Conservation (phyloP, 1,284 basidiomycete species). For the Sanghuangporus baumii region DNA sequence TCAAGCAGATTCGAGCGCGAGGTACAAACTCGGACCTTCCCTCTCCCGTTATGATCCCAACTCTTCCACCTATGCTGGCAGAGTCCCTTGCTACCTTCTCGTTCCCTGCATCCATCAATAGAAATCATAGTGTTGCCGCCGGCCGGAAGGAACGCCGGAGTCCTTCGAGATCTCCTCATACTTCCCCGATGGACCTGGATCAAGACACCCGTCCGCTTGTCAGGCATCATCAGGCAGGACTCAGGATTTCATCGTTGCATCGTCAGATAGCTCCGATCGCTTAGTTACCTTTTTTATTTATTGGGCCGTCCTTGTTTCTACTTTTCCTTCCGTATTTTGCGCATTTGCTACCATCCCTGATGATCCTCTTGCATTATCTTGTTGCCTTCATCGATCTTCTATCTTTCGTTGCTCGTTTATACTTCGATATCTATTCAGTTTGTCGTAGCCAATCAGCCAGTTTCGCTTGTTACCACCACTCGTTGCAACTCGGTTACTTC, state of each 20-base stretch:
- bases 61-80: slow-evolving; percentile 38
- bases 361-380: background rate
- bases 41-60: slow-evolving; percentile 54
- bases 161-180: slow-evolving; percentile 7
- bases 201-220: slow-evolving; percentile 7
- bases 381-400: background rate
- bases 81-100: slow-evolving; percentile 18
- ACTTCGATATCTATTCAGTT: slow-evolving; percentile 1
- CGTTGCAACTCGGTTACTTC: background rate
- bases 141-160: slow-evolving; percentile 4
- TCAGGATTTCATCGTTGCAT: slow-evolving; percentile 18
- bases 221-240: slow-evolving; percentile 17
- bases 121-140: background rate
- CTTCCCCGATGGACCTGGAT: slow-evolving; percentile 13
- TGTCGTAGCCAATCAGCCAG: background rate
- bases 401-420: background rate
- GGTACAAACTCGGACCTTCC: slow-evolving; percentile 30
- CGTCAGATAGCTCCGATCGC: slow-evolving; percentile 16
- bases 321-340: slow-evolving; percentile 16
- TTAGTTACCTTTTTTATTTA: background rate
- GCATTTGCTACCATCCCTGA: background rate
- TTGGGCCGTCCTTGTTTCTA: slow-evolving; percentile 19
- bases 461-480: background rate
- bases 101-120: background rate
- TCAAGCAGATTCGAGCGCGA: slow-evolving; percentile 34